Percentiles rank a stretch among this genome's conserved stretches.
Evolutionary conservation across 768 basidiomycete genomes (phyloP).

Genomic region (Amanita subjunquillea): DNA sequence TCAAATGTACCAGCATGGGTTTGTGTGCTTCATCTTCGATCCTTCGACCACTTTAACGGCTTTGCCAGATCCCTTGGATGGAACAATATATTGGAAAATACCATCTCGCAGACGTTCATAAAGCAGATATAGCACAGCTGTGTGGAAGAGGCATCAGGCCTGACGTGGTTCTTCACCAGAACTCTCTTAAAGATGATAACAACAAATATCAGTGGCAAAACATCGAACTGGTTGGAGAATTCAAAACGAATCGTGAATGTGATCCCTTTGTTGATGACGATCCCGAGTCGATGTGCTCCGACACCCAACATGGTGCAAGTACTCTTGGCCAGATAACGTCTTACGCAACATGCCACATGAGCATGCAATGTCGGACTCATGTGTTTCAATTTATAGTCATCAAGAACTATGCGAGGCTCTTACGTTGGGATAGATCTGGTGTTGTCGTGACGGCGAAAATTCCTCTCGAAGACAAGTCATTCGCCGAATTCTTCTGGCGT

Average conservation of each 20-base stretch:
- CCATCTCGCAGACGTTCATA: not conserved
- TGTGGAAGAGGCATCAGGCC: not conserved
- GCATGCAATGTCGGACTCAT: not conserved
- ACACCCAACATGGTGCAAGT: not conserved
- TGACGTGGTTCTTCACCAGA: not conserved
- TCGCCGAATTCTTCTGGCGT: not conserved
- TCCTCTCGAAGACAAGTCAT: not conserved
- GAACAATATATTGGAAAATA: too few relatives aligned
- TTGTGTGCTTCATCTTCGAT: too few relatives aligned
- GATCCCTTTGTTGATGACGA: not conserved
- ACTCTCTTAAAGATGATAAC: too few relatives aligned
- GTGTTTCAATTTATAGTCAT: not conserved
- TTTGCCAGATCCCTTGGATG: too few relatives aligned
- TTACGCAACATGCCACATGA: not conserved
- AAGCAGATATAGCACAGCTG: not conserved
- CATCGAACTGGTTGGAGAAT: not conserved
- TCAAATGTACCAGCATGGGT: too few relatives aligned
- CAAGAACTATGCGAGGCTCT: not conserved
- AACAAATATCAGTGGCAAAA: too few relatives aligned
- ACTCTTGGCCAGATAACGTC: not conserved
- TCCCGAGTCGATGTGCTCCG: not conserved
- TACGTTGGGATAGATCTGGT: not conserved
- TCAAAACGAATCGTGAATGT: not conserved
- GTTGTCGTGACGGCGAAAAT: not conserved
- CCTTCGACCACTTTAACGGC: too few relatives aligned